Percentiles rank a stretch among this genome's conserved stretches.
phyloP scores from a whole-genome alignment of 495 filamentous ascomycete genomes.

The Penicillium antarcticum region DNA sequence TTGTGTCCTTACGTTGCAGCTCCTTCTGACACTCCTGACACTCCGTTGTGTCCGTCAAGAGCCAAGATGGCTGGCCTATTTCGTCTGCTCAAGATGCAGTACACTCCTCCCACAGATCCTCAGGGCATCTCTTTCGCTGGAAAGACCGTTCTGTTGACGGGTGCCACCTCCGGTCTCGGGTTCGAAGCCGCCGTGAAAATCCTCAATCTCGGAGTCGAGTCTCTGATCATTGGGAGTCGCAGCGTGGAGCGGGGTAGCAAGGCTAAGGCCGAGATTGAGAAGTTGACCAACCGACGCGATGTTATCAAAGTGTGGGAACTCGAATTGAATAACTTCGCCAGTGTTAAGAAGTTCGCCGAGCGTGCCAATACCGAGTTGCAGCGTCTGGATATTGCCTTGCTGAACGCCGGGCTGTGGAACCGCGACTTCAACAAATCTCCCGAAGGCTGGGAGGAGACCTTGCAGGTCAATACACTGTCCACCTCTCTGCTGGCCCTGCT shows the following conservation, averaged over 20 bases:
- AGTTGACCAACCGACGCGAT: constrained; percentile 34
- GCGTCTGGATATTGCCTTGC: constrained; percentile 38
- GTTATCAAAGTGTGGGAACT: constrained; percentile 52
- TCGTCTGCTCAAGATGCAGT: constrained; percentile 37
- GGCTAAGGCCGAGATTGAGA: constrained; percentile 45
- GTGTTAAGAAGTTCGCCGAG: constrained; percentile 44
- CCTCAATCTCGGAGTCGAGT: constrained; percentile 38
- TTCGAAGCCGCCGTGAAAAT: constrained; percentile 47
- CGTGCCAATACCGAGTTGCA: constrained; percentile 35
- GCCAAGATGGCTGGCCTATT: constrained; percentile 29
- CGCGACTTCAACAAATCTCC: constrained; percentile 27
- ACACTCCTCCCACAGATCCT: constrained; percentile 35
- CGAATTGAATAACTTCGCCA: constrained; percentile 51
- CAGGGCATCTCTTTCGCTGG: constrained; percentile 36
- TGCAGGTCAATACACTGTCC: constrained; percentile 60
- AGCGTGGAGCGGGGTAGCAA: constrained; percentile 42
- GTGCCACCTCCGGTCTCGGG: constrained; percentile 51
- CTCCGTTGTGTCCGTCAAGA: too few species aligned
- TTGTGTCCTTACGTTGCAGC: too few species aligned
- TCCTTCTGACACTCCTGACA: too few species aligned
- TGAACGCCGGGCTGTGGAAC: constrained; percentile 47
- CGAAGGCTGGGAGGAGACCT: constrained; percentile 51
- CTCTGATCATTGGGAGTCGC: constrained; percentile 42
- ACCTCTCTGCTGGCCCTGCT: constrained; percentile 54
- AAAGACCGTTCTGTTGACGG: constrained; percentile 55